Percentiles rank a stretch among this genome's conserved stretches.
Conservation (phyloP, 768 basidiomycete genomes). For the Cystobasidium onofrii region DNA sequence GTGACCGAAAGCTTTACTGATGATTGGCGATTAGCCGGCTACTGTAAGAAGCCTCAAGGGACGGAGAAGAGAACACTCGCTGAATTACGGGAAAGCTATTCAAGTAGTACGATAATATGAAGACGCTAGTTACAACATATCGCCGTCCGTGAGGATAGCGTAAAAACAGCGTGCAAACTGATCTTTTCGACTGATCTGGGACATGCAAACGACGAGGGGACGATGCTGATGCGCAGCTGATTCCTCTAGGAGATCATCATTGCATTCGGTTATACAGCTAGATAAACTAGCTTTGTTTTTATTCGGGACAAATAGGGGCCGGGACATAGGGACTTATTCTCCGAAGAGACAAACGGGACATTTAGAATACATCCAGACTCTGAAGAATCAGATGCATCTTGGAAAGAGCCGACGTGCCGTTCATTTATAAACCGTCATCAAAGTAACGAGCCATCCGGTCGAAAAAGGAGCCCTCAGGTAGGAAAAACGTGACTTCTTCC, state of each 20-base stretch:
- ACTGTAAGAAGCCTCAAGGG: background rate
- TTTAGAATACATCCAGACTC: background rate
- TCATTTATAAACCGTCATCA: background rate
- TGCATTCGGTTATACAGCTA: background rate
- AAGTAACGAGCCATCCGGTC: background rate
- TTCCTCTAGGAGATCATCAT: background rate
- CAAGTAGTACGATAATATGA: no score
- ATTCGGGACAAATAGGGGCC: background rate
- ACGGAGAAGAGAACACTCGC: no score
- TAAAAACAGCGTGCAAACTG: background rate
- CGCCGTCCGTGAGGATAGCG: background rate
- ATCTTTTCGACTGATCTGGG: background rate
- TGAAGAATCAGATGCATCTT: background rate
- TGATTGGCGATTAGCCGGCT: no score
- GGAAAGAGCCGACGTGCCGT: background rate
- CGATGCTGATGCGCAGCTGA: background rate
- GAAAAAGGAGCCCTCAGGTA: background rate
- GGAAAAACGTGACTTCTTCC: background rate
- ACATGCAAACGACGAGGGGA: background rate
- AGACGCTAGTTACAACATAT: background rate
- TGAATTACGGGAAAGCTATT: no score
- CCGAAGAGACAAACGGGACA: background rate
- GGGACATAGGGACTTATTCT: background rate
- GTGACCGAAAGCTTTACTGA: no score
- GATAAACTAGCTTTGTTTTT: background rate